Conservation (phyloP, 1,139 yeast genomes). For the Taphrina sp. region DNA sequence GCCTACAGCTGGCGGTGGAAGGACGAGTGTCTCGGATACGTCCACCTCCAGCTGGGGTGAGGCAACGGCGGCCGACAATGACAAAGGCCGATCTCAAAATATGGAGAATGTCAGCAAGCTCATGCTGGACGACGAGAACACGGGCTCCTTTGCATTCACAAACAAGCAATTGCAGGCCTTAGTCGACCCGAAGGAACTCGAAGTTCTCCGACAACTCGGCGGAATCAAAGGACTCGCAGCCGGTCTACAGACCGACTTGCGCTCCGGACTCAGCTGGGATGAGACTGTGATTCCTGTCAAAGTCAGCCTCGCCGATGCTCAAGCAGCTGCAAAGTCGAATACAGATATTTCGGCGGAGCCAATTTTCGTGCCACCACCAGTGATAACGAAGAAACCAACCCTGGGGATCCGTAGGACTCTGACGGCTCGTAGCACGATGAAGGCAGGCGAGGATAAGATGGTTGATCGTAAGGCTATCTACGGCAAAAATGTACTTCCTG, state of each 20-base stretch:
- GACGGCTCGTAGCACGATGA: slow-evolving; percentile 29
- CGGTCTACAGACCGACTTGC: slow-evolving; percentile 42
- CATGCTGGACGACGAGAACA: slow-evolving; percentile 27
- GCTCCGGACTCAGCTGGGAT: slow-evolving; percentile 42
- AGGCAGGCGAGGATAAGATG: slow-evolving; percentile 25
- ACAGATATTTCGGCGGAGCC: neutral
- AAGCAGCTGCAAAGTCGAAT: slow-evolving; percentile 4
- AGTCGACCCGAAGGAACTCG: slow-evolving; percentile 48
- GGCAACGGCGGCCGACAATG: slow-evolving; percentile 2
- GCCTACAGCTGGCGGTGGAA: slow-evolving; percentile 1
- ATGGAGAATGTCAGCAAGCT: neutral
- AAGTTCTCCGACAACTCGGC: slow-evolving; percentile 44
- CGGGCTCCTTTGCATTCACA: slow-evolving; percentile 40
- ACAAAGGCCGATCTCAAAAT: slow-evolving; percentile 2
- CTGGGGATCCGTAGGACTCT: slow-evolving; percentile 8
- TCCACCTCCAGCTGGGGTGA: slow-evolving; percentile 16
- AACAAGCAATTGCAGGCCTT: slow-evolving; percentile 45
- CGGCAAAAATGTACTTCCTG: slow-evolving; percentile 73
- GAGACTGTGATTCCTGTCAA: slow-evolving; percentile 38
- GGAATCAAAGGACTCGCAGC: slow-evolving; percentile 43
- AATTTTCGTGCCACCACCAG: slow-evolving; percentile 4
- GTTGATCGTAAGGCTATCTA: slow-evolving; percentile 50
- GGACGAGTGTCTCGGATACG: slow-evolving; percentile 3
- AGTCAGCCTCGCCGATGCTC: slow-evolving; percentile 33
- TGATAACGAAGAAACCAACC: slow-evolving; percentile 33